A percentile compares a stretch with the other conserved stretches of the same genome.
Conservation (phyloP, 257 asterid genomes). For the Solanum clarkiae region DNA sequence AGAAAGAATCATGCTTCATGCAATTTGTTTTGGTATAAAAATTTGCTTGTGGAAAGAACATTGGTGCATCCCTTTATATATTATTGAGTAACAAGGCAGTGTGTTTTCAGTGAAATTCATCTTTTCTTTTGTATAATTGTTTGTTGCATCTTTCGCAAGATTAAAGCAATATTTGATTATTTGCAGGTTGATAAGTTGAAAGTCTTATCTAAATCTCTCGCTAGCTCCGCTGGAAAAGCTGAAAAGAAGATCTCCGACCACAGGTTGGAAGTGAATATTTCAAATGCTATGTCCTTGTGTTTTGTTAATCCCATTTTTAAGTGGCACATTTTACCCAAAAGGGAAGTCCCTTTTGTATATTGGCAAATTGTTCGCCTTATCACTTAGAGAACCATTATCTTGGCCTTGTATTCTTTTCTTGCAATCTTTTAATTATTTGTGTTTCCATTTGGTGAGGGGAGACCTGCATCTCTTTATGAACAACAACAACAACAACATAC, state of each 20-base stretch:
- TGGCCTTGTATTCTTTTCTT: neutral
- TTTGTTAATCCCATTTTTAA: neutral
- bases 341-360: neutral
- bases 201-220: slow-evolving; percentile 81
- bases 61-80: neutral
- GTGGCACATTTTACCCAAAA: neutral
- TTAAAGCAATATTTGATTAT: slow-evolving; percentile 14
- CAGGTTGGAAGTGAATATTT: slow-evolving; percentile 26
- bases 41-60: neutral
- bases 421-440: neutral
- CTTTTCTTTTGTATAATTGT: neutral
- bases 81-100: neutral
- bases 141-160: neutral
- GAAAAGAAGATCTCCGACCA: slow-evolving; percentile 84
- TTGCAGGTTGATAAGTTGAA: slow-evolving; percentile 90
- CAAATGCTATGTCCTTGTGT: neutral
- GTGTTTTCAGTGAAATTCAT: neutral
- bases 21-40: neutral
- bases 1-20: neutral
- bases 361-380: neutral
- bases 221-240: slow-evolving; percentile 68
- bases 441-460: neutral
- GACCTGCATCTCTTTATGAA: neutral
- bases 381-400: neutral
- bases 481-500: too few species aligned